Conservation (phyloP, 176 grass and related monocot genomes). For the Zoysia japonica region DNA sequence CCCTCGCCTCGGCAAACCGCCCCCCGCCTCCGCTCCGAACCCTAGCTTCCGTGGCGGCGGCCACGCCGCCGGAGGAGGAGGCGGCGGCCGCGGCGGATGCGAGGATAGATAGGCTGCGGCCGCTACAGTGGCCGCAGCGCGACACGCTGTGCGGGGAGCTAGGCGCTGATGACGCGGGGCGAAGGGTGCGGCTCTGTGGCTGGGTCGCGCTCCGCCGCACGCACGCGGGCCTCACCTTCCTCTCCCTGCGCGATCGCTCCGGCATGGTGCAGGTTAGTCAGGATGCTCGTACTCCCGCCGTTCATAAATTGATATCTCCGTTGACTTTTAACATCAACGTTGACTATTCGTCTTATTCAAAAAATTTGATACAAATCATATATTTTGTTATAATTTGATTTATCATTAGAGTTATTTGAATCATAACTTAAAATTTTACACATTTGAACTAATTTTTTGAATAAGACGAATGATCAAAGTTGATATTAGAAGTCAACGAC, state of each 20-base stretch:
- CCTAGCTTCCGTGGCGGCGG: slow-evolving; percentile 47
- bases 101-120: slow-evolving; percentile 32
- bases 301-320: too few relatives aligned
- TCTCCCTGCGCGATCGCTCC: slow-evolving; percentile 75
- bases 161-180: slow-evolving; percentile 56
- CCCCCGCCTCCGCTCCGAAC: slow-evolving; percentile 39
- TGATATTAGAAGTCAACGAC: too few relatives aligned
- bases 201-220: slow-evolving; percentile 87
- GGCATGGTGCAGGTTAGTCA: slow-evolving; percentile 75
- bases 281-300: too few relatives aligned
- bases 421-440: too few relatives aligned
- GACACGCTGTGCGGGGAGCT: slow-evolving; percentile 71
- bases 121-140: slow-evolving; percentile 64
- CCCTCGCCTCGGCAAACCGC: slow-evolving; percentile 4
- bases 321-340: too few relatives aligned
- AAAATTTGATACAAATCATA: too few relatives aligned
- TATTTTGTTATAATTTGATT: too few relatives aligned
- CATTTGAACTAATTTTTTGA: too few relatives aligned
- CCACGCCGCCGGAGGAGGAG: slow-evolving; percentile 34
- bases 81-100: not conserved
- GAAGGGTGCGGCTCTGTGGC: slow-evolving; percentile 75
- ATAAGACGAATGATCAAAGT: too few relatives aligned
- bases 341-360: too few relatives aligned
- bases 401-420: too few relatives aligned
- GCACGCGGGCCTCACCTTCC: slow-evolving; percentile 84